Evolutionary conservation across 2,329 filamentous ascomycete genomes (phyloP).

Genomic region (Diaporthe helianthi): DNA sequence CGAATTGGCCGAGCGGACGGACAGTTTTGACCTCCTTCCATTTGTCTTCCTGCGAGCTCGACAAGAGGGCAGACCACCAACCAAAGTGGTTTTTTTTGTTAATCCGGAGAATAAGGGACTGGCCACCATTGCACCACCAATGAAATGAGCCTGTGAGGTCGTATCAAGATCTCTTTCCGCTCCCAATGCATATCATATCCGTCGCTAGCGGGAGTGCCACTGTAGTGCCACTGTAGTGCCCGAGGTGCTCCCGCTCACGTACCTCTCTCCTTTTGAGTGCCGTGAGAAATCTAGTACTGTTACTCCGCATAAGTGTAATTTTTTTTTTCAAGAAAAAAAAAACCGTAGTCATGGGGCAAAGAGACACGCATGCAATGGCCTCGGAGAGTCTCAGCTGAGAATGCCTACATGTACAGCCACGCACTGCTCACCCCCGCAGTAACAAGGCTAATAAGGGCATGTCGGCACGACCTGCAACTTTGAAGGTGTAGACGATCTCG

Average conservation of each 20-base stretch:
- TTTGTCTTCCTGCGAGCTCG: neutral
- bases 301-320: too few relatives aligned
- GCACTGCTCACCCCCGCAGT: neutral
- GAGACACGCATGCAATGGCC: conserved; percentile 25
- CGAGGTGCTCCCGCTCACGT: conserved; percentile 28
- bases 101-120: neutral
- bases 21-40: neutral
- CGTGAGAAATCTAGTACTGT: conserved; percentile 1
- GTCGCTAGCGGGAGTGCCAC: conserved; percentile 14
- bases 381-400: conserved; percentile 20
- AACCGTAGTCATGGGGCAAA: conserved; percentile 12
- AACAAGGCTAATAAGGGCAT: neutral
- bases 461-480: neutral
- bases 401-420: neutral
- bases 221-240: conserved; percentile 18
- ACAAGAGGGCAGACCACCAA: conserved; percentile 10
- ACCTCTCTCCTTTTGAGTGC: neutral
- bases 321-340: neutral
- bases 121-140: too few relatives aligned
- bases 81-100: neutral
- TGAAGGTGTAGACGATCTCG: neutral
- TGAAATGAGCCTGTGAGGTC: neutral
- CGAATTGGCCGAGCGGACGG: conserved; percentile 14
- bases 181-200: conserved; percentile 24
- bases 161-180: conserved; percentile 10